Percentiles rank a stretch among this genome's conserved stretches.
Conservation (phyloP, 148 eudicot species). For the Polygonum aviculare region DNA sequence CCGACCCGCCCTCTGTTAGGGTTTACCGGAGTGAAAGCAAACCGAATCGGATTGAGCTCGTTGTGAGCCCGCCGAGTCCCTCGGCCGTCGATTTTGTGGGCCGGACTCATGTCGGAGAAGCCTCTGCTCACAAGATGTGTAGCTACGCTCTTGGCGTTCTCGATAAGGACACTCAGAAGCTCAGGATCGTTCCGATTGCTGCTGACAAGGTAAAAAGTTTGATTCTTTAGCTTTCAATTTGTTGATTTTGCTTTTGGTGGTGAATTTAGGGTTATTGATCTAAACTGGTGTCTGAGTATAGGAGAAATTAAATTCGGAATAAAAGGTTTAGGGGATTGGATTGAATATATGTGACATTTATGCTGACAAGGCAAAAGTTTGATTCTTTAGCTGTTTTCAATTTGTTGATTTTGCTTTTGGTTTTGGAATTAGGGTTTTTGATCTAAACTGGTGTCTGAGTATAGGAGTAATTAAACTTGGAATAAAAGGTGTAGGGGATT, state of each 20-base stretch:
- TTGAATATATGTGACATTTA: too few relatives aligned
- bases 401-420: background rate
- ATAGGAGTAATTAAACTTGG: background rate
- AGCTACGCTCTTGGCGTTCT: constrained; percentile 53
- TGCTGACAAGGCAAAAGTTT: constrained; percentile 44
- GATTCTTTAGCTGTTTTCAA: background rate
- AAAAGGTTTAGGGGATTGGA: too few relatives aligned
- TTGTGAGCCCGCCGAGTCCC: constrained; percentile 39
- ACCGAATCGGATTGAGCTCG: constrained; percentile 41
- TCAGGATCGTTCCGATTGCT: constrained; percentile 57
- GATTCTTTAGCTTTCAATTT: background rate
- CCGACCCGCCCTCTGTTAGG: constrained; percentile 16
- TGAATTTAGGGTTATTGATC: background rate
- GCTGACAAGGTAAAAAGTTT: constrained; percentile 44
- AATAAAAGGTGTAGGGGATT: too few relatives aligned
- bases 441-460: background rate
- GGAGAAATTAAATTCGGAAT: background rate
- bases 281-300: too few relatives aligned
- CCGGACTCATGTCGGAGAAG: constrained; percentile 48
- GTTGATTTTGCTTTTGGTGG: background rate
- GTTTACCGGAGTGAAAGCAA: constrained; percentile 25
- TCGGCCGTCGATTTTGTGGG: constrained; percentile 45
- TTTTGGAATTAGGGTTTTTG: background rate
- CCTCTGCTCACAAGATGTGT: constrained; percentile 47
- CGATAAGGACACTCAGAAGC: constrained; percentile 39